phyloP scores from a whole-genome alignment of 176 grass and related monocot genomes.

The Sorghum bicolor region DNA sequence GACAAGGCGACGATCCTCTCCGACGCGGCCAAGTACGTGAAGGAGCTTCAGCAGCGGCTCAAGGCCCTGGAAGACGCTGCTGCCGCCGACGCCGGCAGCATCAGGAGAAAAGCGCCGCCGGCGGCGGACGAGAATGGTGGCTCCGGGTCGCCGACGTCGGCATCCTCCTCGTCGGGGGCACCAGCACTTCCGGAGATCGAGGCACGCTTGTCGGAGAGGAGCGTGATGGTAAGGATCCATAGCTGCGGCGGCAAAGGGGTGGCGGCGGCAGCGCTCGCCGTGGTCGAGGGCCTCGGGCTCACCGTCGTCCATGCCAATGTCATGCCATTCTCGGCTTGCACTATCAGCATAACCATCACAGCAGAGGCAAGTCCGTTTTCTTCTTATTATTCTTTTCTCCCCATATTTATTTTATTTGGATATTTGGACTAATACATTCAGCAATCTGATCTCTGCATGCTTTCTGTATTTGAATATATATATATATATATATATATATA shows the following conservation, averaged over 20 bases:
- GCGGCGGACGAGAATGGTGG: not conserved
- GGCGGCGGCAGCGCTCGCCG: slow-evolving; percentile 40
- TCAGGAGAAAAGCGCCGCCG: not conserved
- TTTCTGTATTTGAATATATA: not conserved
- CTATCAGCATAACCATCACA: slow-evolving; percentile 45
- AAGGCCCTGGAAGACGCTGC: slow-evolving; percentile 35
- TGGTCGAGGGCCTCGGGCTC: slow-evolving; percentile 51
- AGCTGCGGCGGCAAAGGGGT: slow-evolving; percentile 38
- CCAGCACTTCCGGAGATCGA: slow-evolving; percentile 47
- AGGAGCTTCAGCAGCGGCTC: slow-evolving; percentile 57
- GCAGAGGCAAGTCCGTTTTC: slow-evolving; percentile 51
- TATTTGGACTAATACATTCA: not conserved
- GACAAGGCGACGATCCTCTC: slow-evolving; percentile 77
- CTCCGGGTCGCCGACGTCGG: not conserved
- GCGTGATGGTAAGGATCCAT: slow-evolving; percentile 48
- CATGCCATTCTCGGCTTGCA: slow-evolving; percentile 45
- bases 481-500: too few relatives aligned
- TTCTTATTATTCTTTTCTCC: not conserved
- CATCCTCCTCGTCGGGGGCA: not conserved
- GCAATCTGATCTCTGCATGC: not conserved
- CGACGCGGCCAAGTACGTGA: slow-evolving; percentile 51
- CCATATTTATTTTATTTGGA: not conserved
- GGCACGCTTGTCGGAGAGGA: slow-evolving; percentile 38
- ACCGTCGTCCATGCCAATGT: slow-evolving; percentile 50
- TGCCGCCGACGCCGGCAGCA: not conserved